A percentile compares a stretch with the other conserved stretches of the same genome.
phyloP scores from a whole-genome alignment of 2,329 filamentous ascomycete species.

The Diaporthe vaccinii region DNA sequence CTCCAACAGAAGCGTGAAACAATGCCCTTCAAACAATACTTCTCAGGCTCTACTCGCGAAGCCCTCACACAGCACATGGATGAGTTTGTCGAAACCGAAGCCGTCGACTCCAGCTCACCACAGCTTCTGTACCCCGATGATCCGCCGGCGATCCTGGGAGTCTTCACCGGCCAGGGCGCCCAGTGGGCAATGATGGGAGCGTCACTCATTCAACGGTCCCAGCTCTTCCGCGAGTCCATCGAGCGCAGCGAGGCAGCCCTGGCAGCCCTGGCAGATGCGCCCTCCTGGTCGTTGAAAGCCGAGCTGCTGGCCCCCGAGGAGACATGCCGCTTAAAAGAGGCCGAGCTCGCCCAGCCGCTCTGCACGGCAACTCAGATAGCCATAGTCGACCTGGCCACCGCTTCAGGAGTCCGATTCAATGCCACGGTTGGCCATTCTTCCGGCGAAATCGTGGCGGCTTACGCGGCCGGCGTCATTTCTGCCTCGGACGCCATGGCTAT shows the following conservation, averaged over 20 bases:
- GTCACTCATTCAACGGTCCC: slow-evolving; percentile 48
- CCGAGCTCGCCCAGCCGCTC: too few species aligned
- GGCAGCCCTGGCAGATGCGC: slow-evolving; percentile 15
- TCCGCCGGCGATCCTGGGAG: background rate
- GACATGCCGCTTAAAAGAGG: slow-evolving; percentile 37
- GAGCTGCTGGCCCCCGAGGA: slow-evolving; percentile 24
- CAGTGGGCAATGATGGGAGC: slow-evolving; percentile 52
- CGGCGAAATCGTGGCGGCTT: slow-evolving; percentile 41
- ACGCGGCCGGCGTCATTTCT: slow-evolving; percentile 20
- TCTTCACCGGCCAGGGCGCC: slow-evolving; percentile 53
- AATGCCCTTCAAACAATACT: slow-evolving; percentile 45
- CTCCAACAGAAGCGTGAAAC: slow-evolving; percentile 44
- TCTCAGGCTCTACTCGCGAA: slow-evolving; percentile 40
- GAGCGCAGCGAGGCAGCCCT: background rate
- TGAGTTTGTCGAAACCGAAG: slow-evolving; percentile 43
- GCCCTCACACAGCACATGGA: slow-evolving; percentile 41
- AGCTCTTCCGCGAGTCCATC: background rate
- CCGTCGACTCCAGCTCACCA: slow-evolving; percentile 44
- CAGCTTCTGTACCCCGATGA: slow-evolving; percentile 21
- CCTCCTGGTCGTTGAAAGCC: slow-evolving; percentile 26
- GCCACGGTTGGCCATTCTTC: slow-evolving; percentile 48
- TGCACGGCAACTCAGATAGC: slow-evolving; percentile 48
- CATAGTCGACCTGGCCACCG: slow-evolving; percentile 50
- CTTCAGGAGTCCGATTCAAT: slow-evolving; percentile 42
- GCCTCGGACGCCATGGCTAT: slow-evolving; percentile 45